Evolutionary conservation across 148 eudicot genomes (phyloP).

Genomic region (Nepenthes gracilis): DNA sequence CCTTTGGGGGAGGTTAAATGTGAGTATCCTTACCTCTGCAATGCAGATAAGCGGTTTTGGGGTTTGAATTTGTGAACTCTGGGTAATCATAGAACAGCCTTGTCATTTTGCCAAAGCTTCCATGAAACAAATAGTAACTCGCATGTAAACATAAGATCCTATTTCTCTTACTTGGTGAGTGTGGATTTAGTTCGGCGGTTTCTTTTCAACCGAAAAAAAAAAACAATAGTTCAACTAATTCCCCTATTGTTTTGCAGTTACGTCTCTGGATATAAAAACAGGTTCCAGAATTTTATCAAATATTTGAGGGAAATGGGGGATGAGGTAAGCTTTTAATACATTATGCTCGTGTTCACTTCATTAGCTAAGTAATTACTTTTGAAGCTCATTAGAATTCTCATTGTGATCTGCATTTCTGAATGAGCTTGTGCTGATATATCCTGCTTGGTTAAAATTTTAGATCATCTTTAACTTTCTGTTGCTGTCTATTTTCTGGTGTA

Average conservation of each 20-base stretch:
- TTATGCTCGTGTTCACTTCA: background rate
- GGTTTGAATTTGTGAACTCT: too few species aligned
- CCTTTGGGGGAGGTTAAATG: too few species aligned
- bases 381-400: background rate
- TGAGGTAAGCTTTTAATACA: conserved; percentile 48
- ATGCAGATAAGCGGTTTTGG: too few species aligned
- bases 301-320: conserved; percentile 98
- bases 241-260: conserved; percentile 47
- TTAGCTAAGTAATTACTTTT: background rate
- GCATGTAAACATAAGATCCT: too few species aligned
- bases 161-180: too few species aligned
- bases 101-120: too few species aligned
- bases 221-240: background rate
- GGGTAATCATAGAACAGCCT: too few species aligned
- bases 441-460: background rate
- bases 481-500: conserved; percentile 9
- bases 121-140: too few species aligned
- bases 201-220: too few species aligned
- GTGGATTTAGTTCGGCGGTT: too few species aligned
- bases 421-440: background rate
- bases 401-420: background rate
- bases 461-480: background rate
- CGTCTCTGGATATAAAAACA: conserved; percentile 89
- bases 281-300: conserved; percentile 90
- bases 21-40: too few species aligned